Conservation (phyloP, 805 yeast genomes). For the Jamesozyma jinghongensis region DNA sequence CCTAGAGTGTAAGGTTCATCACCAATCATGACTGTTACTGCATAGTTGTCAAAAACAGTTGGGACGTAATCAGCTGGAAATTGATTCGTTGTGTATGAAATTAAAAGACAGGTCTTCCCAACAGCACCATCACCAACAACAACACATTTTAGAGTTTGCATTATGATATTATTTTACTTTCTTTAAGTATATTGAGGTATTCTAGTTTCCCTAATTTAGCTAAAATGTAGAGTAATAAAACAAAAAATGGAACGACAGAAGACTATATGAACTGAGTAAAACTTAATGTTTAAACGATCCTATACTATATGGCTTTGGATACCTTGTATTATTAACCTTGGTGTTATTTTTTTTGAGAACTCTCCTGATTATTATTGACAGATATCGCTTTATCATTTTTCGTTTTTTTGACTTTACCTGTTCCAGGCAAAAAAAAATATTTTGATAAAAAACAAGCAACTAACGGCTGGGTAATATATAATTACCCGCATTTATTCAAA, state of each 20-base stretch:
- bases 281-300: no score
- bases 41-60: constrained; percentile 94
- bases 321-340: no score
- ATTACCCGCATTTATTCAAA: neutral
- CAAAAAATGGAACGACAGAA: no score
- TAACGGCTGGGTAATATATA: neutral
- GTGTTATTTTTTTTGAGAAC: no score
- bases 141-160: constrained; percentile 76
- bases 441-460: neutral
- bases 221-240: neutral
- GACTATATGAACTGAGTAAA: no score
- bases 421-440: neutral
- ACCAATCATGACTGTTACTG: constrained; percentile 91
- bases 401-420: neutral
- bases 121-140: constrained; percentile 99
- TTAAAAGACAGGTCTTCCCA: constrained; percentile 92
- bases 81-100: constrained; percentile 92
- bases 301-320: no score
- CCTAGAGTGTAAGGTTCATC: constrained; percentile 97
- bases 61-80: constrained; percentile 98
- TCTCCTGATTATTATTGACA: no score
- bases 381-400: neutral
- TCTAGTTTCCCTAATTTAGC: neutral
- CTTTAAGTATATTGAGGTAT: neutral
- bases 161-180: constrained; percentile 9